Evolutionary conservation across 345 rosid species (phyloP), one percentile per base, ranked within the genome.

Genomic region (Cochlearia excelsa): DNA sequence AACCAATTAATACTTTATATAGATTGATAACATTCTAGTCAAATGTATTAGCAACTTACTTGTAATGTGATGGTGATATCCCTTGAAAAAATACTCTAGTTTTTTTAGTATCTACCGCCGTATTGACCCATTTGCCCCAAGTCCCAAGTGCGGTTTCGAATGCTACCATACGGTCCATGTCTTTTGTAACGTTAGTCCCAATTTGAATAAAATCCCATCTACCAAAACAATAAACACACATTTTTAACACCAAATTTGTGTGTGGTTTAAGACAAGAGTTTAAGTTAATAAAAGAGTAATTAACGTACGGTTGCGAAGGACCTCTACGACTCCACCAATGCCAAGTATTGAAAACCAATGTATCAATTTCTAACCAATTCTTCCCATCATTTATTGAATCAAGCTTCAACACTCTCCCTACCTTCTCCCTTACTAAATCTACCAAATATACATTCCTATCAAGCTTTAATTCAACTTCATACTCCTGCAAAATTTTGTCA

Each of bases 301-400:
- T 52, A 23, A 65, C 90, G 1, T 74, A 90, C 90, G 88, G 82
- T 70, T 90, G 84, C 45, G 79, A 6, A 4, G 82, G 77, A 63
- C 90, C 94, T 45, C 84, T 79, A 0, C 88, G 88, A 57, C 73
- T 78, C 96, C 96, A 88, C 96, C 95, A 91, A 54, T 88, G 92
- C 95, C 96, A 88, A 7, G 96, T 84, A 59, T 88, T 91, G 80
- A 91, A 91, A 67, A 88, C 75, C 54, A 91, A 77, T 65, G 85
- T 9, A 71, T 91, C 88, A n/a, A 80, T 70, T 4, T 74, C 77
- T 51, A 33, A 69, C 98, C 98, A 91, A 3, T 74, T 68, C 58
- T 81, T 79, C 23, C 88, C 86, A 38, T 79, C 84, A 39, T 70
- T 67, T 52, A 91, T 88, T 0, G 96, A 91, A 54, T 88, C 85